Percentiles rank a stretch among this genome's conserved stretches.
Conservation (phyloP, 2,329 filamentous ascomycete genomes). For the Arthrobotrys entomopaga region DNA sequence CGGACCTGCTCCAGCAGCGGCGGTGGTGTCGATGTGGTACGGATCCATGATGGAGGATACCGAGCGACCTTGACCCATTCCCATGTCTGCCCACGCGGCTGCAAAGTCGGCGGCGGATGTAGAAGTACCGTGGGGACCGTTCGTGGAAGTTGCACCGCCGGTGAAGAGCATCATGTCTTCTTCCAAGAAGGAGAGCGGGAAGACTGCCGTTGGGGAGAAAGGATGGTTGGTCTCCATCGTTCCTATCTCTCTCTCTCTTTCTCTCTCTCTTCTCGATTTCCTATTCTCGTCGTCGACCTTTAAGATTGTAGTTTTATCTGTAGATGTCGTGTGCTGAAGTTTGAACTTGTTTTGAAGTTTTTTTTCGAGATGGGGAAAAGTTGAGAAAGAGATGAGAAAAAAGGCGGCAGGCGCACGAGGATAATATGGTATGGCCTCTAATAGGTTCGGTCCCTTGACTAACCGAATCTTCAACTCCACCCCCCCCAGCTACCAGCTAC, state of each 20-base stretch:
- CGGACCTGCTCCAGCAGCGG: neutral
- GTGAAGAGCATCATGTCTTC: conserved; percentile 54
- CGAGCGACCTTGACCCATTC: conserved; percentile 51
- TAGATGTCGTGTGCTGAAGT: too few species aligned
- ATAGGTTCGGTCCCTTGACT: too few species aligned
- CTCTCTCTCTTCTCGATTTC: too few species aligned
- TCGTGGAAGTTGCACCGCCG: conserved; percentile 23
- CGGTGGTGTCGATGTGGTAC: conserved; percentile 40
- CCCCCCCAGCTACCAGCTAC: too few species aligned
- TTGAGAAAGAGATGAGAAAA: too few species aligned
- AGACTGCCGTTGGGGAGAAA: conserved; percentile 43
- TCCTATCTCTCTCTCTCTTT: neutral
- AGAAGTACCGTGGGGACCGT: conserved; percentile 11
- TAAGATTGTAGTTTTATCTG: too few species aligned
- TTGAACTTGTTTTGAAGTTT: too few species aligned
- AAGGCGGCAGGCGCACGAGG: too few species aligned
- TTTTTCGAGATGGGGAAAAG: too few species aligned
- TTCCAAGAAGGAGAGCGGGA: conserved; percentile 54
- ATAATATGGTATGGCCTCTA: too few species aligned
- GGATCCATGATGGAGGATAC: conserved; percentile 54
- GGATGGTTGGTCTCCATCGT: conserved; percentile 31
- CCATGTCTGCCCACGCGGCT: conserved; percentile 53
- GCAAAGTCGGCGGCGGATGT: conserved; percentile 16
- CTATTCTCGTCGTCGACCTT: neutral
- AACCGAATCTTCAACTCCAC: too few species aligned